Percentiles rank a stretch among this genome's conserved stretches.
These are phyloP conservation scores for Conticribra guillardii DNA, from an alignment of 108 stramenopile genomes.

Conservation along the genomic window DNA sequence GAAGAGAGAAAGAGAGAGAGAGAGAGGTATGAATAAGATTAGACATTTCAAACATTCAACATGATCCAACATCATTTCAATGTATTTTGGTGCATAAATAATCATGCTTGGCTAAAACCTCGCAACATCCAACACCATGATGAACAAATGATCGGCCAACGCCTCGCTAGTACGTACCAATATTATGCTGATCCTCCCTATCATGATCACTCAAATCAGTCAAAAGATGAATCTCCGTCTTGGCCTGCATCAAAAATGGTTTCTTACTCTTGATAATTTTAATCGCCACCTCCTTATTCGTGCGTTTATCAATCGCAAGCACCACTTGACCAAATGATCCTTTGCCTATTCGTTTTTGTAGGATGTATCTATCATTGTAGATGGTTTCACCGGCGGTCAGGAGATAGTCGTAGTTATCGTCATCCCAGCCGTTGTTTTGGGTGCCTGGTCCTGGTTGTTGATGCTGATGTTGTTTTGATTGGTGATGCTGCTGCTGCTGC, in stretches of 20 bases:
- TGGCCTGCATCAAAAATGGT: slow-evolving; percentile 96
- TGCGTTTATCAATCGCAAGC: slow-evolving; percentile 76
- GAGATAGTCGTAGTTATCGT: slow-evolving; percentile 98
- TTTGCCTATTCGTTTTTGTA: slow-evolving; percentile 96
- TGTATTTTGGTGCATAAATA: no score
- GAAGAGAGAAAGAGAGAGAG: slow-evolving; percentile 4
- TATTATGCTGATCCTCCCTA: slow-evolving; percentile 81
- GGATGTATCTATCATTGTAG: slow-evolving; percentile 79
- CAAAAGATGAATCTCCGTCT: slow-evolving; percentile 95
- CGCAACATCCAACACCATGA: no score
- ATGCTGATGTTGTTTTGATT: slow-evolving; percentile 2
- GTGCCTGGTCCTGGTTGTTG: slow-evolving; percentile 43
- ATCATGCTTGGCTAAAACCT: no score
- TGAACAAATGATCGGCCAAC: slow-evolving; percentile 1
- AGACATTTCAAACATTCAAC: no score
- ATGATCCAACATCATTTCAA: no score
- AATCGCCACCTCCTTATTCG: slow-evolving; percentile 90
- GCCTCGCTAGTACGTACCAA: slow-evolving; percentile 57
- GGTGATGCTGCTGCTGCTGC: slow-evolving; percentile 16
- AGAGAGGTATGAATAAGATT: not conserved
- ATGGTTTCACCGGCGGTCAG: slow-evolving; percentile 84
- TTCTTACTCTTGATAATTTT: slow-evolving; percentile 99
- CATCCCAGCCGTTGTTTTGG: slow-evolving; percentile 95
- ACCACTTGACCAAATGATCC: slow-evolving; percentile 97
- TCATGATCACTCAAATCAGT: slow-evolving; percentile 76